Evolutionary conservation across 2,329 filamentous ascomycete genomes (phyloP), one percentile per base, ranked within the genome.

Genomic region (Alternaria atra): DNA sequence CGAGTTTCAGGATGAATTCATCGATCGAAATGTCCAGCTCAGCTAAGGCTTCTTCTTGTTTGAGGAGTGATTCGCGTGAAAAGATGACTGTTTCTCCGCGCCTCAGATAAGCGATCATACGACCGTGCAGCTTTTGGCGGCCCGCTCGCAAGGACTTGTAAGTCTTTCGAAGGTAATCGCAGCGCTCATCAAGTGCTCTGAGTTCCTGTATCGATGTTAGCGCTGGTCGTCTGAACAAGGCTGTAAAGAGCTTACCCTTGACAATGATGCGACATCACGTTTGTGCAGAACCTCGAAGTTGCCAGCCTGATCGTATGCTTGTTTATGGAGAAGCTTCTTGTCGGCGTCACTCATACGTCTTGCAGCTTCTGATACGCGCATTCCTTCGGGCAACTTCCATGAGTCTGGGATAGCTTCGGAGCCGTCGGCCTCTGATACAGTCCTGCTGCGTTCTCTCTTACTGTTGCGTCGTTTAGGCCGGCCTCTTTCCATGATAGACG

Each of bases 21-120:
- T 94, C 91, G 64, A 94, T 94, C 3, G 89, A 91, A 15, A 85
- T 81, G 73, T 94, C 91, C 6, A 94, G 85, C 75, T 93, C 91
- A 1, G 89, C 87, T 10, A 94, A 83, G 1, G 90, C 90, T 77
- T 94, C 91, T 76, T 94, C 91, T 74, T 94, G 91, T 80, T 90
- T 91, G 42, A 94, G 83, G 76, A 94, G 87, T 20, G 88, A 89
- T 63, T 93, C 90, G 64, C 89, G 85, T 66, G 88, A 92, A 75
- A 93, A 92, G 66, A 87, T 89, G 57, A 89, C 87, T 5, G 87
- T 86, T 32, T 90, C 87, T 8, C 90, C 88, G 17, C 89, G 90
- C 52, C 90, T 89, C 9, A 94, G 85, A 71, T 92, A 92, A 55
- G 90, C 88, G 78, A 92, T 91, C 79, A 94, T 92, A 44, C 91